Evolutionary conservation across 169 alveolate genomes (phyloP), one percentile per base, ranked within the genome.

Genomic region (Plasmodium billcollinsi): DNA sequence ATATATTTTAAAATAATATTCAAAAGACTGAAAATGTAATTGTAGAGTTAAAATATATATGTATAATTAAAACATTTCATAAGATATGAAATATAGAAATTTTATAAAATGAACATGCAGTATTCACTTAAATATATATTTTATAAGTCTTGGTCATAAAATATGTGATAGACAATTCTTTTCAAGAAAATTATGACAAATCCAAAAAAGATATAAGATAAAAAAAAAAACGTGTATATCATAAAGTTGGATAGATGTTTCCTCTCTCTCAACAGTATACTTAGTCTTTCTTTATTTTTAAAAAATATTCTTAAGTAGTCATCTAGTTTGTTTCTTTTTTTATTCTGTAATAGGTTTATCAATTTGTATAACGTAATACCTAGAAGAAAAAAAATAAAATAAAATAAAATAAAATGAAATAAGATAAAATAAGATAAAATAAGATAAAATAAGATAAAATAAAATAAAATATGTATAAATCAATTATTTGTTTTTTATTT

Each of bases 111-210:
- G 9, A 6, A 39, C 47, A 39, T 39, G 9, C 0, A 39, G 5
- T 2, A 39, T 39, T 39, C 47, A 39, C 47, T 39, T 39, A 39
- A 2, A 26, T 26, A 26, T 20, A 21, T 20, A 21, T 62, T 20
- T 76, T 45, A 76, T 45, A 76, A 65, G 11, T 76, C 89, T 70
- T 76, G 89, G 52, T 76, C 89, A 54, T 47, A 76, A 49, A 76
- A 63, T 45, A 65, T 50, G 18, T 59, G 56, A 29, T 76, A 76
- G 54, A 76, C 12, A 56, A 69, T 39, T 14, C 89, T 50, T 45
- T 65, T 65, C 7, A 66, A 20, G 65, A 76, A 56, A 18, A 76
- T 49, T 65, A 76, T 49, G 1, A 73, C 65, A 50, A 76, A 54
- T 43, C 76, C 73, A 63, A 76, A 76, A 43, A 76, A 26, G 11